Percentiles rank a stretch among this genome's conserved stretches.
Conservation (phyloP, 1,284 basidiomycete genomes). For the Irpex rosettiformis region DNA sequence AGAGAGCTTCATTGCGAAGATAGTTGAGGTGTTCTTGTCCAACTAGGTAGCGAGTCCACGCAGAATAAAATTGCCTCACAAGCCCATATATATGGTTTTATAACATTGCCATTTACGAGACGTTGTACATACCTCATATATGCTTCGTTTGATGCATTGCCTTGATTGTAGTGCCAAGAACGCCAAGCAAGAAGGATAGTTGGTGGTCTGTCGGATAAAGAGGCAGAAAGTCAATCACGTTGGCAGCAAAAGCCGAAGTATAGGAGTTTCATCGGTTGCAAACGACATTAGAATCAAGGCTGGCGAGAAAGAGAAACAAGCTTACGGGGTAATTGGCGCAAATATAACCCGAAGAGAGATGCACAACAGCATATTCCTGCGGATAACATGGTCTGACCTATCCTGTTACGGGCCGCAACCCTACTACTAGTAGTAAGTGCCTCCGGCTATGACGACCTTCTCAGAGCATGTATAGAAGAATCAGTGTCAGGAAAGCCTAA, state of each 20-base stretch:
- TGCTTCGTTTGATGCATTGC: background rate
- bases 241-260: background rate
- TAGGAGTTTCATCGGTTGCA: background rate
- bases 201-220: background rate
- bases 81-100: background rate
- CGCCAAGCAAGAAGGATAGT: background rate
- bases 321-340: background rate
- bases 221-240: background rate
- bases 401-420: no score
- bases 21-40: background rate
- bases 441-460: no score
- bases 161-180: background rate
- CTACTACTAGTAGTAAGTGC: no score
- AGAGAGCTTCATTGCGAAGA: conserved; percentile 26
- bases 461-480: no score
- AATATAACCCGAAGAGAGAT: no score
- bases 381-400: no score
- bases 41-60: background rate
- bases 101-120: background rate
- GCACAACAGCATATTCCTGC: no score
- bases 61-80: background rate
- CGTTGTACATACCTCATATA: background rate
- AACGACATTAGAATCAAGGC: background rate
- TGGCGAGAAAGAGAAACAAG: background rate
- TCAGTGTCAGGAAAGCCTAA: no score